Conservation (phyloP, 495 filamentous ascomycete species). For the Saxophila tyrrhenica region DNA sequence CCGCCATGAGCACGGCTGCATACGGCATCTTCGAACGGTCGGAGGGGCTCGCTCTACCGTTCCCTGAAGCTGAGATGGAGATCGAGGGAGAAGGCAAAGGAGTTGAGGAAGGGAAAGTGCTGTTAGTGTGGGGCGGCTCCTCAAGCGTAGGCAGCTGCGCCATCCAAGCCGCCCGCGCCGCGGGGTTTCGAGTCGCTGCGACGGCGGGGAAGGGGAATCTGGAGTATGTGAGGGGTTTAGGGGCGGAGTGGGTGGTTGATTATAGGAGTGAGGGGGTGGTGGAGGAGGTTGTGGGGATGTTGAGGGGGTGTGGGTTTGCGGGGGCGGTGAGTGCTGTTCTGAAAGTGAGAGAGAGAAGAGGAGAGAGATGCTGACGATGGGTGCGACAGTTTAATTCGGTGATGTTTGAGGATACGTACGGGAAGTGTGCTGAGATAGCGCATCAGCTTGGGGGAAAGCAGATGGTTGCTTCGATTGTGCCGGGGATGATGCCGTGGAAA, state of each 20-base stretch:
- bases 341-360: background rate
- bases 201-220: slow-evolving; percentile 17
- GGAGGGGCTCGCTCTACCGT: slow-evolving; percentile 13
- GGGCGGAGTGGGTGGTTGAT: slow-evolving; percentile 21
- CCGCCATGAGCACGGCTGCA: slow-evolving; percentile 16
- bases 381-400: slow-evolving; percentile 5
- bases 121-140: slow-evolving; percentile 25
- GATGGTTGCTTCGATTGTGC: slow-evolving; percentile 11
- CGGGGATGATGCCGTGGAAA: background rate
- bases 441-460: slow-evolving; percentile 19
- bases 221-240: slow-evolving; percentile 15
- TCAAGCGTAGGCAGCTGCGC: slow-evolving; percentile 22
- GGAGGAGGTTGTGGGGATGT: slow-evolving; percentile 15
- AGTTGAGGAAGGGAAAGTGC: background rate
- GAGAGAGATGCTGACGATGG: background rate
- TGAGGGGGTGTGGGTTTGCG: slow-evolving; percentile 16
- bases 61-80: slow-evolving; percentile 8
- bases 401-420: slow-evolving; percentile 1
- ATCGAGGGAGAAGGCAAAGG: no score
- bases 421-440: slow-evolving; percentile 8
- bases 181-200: slow-evolving; percentile 21
- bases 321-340: slow-evolving; percentile 10
- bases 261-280: slow-evolving; percentile 10
- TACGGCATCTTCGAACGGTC: slow-evolving; percentile 17
- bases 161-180: slow-evolving; percentile 21